Evolutionary conservation across 1,139 yeast genomes (phyloP).

Genomic region (Lodderomyces pseudojiufengensis): DNA sequence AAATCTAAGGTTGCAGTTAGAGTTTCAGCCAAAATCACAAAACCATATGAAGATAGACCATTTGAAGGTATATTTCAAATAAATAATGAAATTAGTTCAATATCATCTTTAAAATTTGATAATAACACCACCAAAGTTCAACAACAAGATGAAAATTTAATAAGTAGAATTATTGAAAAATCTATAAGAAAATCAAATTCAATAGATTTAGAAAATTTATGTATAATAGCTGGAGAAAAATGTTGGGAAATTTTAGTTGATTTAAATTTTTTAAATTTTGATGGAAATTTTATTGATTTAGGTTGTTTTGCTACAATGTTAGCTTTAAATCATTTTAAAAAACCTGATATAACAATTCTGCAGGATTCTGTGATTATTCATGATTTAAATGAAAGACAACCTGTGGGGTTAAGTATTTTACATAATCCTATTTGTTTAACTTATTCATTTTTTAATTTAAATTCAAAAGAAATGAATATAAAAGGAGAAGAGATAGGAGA

Average conservation of each 20-base stretch:
- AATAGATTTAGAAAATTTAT: constrained; percentile 81
- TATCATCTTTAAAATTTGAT: constrained; percentile 86
- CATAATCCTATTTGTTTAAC: constrained; percentile 93
- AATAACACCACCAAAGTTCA: constrained; percentile 39
- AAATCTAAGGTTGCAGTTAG: constrained; percentile 71
- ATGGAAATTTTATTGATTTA: constrained; percentile 89
- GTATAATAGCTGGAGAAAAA: constrained; percentile 86
- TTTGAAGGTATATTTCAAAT: constrained; percentile 88
- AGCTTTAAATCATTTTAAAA: constrained; percentile 74
- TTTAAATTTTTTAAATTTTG: constrained; percentile 81
- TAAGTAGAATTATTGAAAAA: constrained; percentile 81
- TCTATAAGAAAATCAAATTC: constrained; percentile 89
- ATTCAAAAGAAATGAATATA: constrained; percentile 59
- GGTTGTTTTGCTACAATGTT: constrained; percentile 89
- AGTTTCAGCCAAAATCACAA: constrained; percentile 73
- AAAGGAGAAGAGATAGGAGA: constrained; percentile 49
- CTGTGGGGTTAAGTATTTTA: constrained; percentile 77
- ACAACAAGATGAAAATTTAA: constrained; percentile 75
- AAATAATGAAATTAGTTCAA: constrained; percentile 80
- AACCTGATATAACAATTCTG: constrained; percentile 71
- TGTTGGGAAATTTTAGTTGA: constrained; percentile 93
- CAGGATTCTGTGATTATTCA: constrained; percentile 65
- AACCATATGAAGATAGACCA: constrained; percentile 88
- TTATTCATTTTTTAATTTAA: constrained; percentile 70
- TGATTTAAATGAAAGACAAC: constrained; percentile 73